Evolutionary conservation across 257 asterid genomes (phyloP).

Genomic region (Lithospermum erythrorhizon): DNA sequence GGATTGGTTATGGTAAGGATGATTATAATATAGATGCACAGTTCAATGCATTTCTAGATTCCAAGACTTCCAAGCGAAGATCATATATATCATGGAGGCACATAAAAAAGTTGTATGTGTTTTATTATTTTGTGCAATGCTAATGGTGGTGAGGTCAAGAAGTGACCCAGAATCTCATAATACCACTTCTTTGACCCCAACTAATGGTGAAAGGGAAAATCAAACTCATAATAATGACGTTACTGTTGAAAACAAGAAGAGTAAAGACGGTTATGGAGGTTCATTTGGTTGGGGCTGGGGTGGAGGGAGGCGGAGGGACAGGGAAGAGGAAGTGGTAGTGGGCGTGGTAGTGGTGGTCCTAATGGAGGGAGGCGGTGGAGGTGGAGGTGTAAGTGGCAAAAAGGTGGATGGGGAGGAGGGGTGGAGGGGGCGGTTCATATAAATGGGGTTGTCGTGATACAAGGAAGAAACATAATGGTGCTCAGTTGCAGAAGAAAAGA

Average conservation of each 20-base stretch:
- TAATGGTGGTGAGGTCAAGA: conserved; percentile 2
- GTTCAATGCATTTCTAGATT: neutral
- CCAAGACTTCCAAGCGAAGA: neutral
- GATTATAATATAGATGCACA: neutral
- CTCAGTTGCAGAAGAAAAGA: conserved; percentile 9
- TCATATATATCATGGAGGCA: conserved; percentile 12
- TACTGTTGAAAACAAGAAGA: neutral
- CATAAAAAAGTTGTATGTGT: conserved; percentile 5
- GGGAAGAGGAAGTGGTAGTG: conserved; percentile 8
- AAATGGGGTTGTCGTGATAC: conserved; percentile 30
- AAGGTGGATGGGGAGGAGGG: conserved; percentile 30
- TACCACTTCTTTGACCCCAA: neutral
- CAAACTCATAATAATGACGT: conserved; percentile 2
- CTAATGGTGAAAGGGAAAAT: neutral
- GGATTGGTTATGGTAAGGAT: neutral
- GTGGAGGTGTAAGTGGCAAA: conserved; percentile 6
- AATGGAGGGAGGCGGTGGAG: conserved; percentile 8
- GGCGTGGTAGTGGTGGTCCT: conserved; percentile 12
- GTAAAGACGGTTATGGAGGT: neutral
- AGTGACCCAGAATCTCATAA: conserved; percentile 8
- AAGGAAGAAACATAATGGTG: neutral
- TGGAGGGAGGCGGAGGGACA: conserved; percentile 13
- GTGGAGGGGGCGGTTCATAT: conserved; percentile 44
- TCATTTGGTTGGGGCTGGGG: conserved; percentile 9
- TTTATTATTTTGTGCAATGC: conserved; percentile 1